Base-by-base conservation (phyloP, 768 basidiomycete species). In the Zangia roseola region DNA sequence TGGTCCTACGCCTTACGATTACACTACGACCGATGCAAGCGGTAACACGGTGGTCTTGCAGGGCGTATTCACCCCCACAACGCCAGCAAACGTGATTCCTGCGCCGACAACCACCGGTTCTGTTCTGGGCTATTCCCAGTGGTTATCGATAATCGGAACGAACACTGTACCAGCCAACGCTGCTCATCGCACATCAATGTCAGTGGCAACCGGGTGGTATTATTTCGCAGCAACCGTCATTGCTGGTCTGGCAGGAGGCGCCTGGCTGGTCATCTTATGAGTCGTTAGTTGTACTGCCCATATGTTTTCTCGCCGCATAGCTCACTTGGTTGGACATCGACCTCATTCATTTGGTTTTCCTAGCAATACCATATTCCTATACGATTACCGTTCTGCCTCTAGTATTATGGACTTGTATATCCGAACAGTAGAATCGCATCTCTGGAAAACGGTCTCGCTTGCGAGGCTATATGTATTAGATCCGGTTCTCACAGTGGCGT, bases 1-100 rank as follows among this genome's bases (percentile, higher is more conserved):
- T 6, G 79, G 74, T 2, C 73, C 74, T 24, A 81, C 76, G 0
- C 77, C 77, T 0, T 82, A 71, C 58, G 63, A 63, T 2, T 81
- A 80, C 53, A 80, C 78, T 25, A 82, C 80, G 0, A 69, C 62
- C 45, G 54, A 71, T 36, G 69, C 69, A 42, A 49, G 38, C 19
- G 69, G 70, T 6, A 28, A 70, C 30, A 49, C 60, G 6, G 53
- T 57, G 28, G 55, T 53, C 1, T 0, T 54, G 24, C 33, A 54
- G 30, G 69, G 58, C 42, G 40, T 56, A 31, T 70, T 70, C 53
- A 70, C 65, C 1, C 69, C 69, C 21, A 67, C 69, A 7, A 66
- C 52, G 0, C 68, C 71, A 45, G 50, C 51, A 16, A 53, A 56
- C 23, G 60, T 55, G 9, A 60, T 66, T 5, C 71, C 69, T 13